Evolutionary conservation across 2,329 filamentous ascomycete genomes (phyloP), one percentile per base, ranked within the genome.

Genomic region (Monosporascus sp.): DNA sequence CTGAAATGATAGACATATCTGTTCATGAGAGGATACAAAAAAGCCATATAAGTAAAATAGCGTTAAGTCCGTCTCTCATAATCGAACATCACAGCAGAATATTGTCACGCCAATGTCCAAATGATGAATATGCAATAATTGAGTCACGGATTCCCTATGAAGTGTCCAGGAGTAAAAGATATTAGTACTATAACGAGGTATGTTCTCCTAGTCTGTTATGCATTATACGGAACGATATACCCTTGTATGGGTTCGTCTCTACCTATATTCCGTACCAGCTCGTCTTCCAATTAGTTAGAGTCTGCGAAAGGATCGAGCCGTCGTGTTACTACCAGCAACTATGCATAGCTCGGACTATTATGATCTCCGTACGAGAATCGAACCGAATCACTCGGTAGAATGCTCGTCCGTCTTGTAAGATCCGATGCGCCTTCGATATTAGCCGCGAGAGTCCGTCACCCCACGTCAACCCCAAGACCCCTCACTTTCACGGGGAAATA

Each of bases 361-460:
- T 24, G 11, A 46, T 27, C 43, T 46, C 24, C 24, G 43, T 24
- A 25, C 17, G 49, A 35, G 24, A 35, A 14, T 17, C n/a, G 38
- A 20, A 44, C 25, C 50, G 46, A 38, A 41, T n/a, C 15, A 11
- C 37, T 52, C 25, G 24, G 24, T 45, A 22, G n/a, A 46, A 46
- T 46, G 43, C 22, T 27, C 43, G 43, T 18, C 43, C 43, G 43
- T 18, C 18, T 20, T 17, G 64, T 55, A 59, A 61, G 51, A 49
- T 57, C 37, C 50, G 58, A 50, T 54, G 59, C 58, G 55, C 61
- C 54, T 58, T 50, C 49, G 52, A 65, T 57, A 64, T 66, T 66
- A 66, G 64, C 64, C 64, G 64, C 62, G 54, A 64, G 56, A 60
- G 50, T 60, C 61, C 55, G 59, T 55, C 55, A 56, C 54, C 55